A percentile compares a stretch with the other conserved stretches of the same genome.
phyloP scores from a whole-genome alignment of 257 asterid genomes.

The Solanum pennellii region DNA sequence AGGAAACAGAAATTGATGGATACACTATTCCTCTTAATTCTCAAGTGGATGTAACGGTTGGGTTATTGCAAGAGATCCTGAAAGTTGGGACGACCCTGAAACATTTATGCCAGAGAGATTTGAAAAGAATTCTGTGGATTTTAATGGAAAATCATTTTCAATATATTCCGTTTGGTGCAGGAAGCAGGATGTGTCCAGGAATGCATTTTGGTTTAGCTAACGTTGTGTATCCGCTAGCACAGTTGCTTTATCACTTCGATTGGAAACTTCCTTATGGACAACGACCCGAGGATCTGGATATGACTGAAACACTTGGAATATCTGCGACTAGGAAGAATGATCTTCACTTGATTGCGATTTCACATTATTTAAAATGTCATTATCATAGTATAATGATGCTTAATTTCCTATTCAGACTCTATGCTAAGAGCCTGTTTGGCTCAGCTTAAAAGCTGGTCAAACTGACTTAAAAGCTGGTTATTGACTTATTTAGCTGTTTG shows the following conservation, averaged over 20 bases:
- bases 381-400: no score
- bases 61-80: conserved; percentile 9
- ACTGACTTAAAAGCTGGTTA: no score
- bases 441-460: no score
- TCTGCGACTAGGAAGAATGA: background rate
- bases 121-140: background rate
- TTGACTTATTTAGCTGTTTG: no score
- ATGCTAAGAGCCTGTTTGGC: no score
- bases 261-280: conserved; percentile 4
- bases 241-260: background rate
- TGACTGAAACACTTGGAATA: background rate
- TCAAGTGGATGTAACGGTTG: background rate
- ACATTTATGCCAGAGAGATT: conserved; percentile 4
- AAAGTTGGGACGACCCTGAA: conserved; percentile 1
- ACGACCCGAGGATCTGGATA: background rate
- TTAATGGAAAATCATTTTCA: background rate
- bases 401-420: no score
- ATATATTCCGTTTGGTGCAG: conserved; percentile 10
- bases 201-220: background rate
- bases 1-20: background rate
- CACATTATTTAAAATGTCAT: background rate
- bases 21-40: background rate
- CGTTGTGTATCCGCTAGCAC: background rate
- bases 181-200: conserved; percentile 8
- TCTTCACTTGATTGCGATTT: background rate